Base-by-base conservation (phyloP, 345 rosid genomes). In the Citrus maxima region DNA sequence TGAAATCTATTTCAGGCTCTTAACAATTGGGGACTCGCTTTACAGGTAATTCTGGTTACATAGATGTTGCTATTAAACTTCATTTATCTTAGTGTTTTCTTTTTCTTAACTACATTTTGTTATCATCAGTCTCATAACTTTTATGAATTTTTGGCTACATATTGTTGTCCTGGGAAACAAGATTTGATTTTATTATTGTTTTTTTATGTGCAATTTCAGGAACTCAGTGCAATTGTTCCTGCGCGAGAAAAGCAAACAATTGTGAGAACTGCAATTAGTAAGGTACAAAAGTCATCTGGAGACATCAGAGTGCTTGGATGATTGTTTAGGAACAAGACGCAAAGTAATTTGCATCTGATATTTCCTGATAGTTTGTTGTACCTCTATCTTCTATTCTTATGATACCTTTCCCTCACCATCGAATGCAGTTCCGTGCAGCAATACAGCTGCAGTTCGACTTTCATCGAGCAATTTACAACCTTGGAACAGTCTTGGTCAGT, bases 391-490 rank as follows among this genome's bases (percentile, higher is more conserved):
- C 61, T 63, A 40, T 66, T 65, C 74, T 81, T 62, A 72, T 25
- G 63, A 72, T 75, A 37, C 66, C 21, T 75, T 38, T 75, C 65
- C 58, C 76, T 75, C 67, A 27, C 78, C 71, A 70, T 78, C 42
- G 38, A 56, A 71, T 88, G 88, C 92, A 96, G 99, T 96, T 96
- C 67, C 94, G 98, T 67, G 93, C 98, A 38, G 99, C 98, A 66
- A 96, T 96, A 88, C 90, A 86, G 82, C 84, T 94, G 88, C 99
- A 96, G 66, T 96, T 93, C 83, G 98, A 94, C 85, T 96, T 96
- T 82, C 99, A 94, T 82, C 85, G 99, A 87, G 99, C 95, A 81
- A 96, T 96, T 65, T 93, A 94, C 93, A 94, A 96, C 87, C 98
- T 94, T 27, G 99, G 99, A 86, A 96, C 99, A 79, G 99, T 96